Percentiles rank a stretch among this genome's conserved stretches.
phyloP scores from a whole-genome alignment of 257 asterid genomes.

The Schizonepeta tenuifolia region DNA sequence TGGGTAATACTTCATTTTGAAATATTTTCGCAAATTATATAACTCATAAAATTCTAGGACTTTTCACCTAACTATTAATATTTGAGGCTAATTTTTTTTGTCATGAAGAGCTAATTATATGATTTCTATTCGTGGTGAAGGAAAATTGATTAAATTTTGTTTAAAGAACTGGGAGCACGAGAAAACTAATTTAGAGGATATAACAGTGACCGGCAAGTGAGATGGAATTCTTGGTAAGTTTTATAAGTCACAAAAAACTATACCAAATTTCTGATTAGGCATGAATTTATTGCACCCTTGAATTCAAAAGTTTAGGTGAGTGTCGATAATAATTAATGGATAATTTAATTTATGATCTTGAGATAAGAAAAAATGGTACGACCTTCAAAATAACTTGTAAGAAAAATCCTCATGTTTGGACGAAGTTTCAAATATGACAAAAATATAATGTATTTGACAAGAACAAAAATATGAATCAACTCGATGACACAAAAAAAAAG shows the following conservation, averaged over 20 bases:
- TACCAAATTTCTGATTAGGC: conserved; percentile 31
- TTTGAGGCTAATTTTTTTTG: background rate
- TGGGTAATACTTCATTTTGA: background rate
- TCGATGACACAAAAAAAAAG: too few relatives aligned
- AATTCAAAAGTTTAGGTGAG: conserved; percentile 17
- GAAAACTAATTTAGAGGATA: background rate
- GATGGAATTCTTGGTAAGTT: conserved; percentile 34
- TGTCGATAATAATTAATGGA: background rate
- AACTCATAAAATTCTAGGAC: background rate
- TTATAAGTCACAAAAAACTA: conserved; percentile 29
- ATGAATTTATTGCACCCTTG: conserved; percentile 15
- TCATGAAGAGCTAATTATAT: background rate
- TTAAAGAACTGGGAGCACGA: background rate
- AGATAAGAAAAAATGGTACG: too few relatives aligned
- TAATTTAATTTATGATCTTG: too few relatives aligned
- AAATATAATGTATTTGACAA: too few relatives aligned
- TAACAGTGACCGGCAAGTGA: conserved; percentile 30
- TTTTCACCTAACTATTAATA: background rate
- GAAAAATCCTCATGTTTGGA: too few relatives aligned
- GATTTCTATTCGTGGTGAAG: background rate
- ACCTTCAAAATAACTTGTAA: too few relatives aligned
- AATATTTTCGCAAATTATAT: background rate
- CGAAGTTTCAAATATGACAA: too few relatives aligned
- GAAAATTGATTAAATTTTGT: background rate
- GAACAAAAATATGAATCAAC: too few relatives aligned